Evolutionary conservation across 2,329 filamentous ascomycete species (phyloP).

Genomic region (Ascochyta clinopodiicola): DNA sequence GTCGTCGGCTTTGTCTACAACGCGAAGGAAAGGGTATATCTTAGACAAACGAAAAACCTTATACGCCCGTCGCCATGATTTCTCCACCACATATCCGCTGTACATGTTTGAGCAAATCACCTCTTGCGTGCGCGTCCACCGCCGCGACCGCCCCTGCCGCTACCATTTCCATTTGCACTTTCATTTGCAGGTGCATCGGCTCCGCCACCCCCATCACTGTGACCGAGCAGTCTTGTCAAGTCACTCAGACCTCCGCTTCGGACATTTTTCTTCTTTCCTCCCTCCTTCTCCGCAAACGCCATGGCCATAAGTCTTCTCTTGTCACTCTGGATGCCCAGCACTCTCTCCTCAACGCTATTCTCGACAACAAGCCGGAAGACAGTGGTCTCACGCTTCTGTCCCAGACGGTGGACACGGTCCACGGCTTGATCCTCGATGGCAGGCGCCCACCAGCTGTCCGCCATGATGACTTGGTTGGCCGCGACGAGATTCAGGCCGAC

Average conservation of each 20-base stretch:
- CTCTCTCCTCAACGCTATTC: constrained; percentile 78
- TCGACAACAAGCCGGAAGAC: constrained; percentile 86
- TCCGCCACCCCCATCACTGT: constrained; percentile 5
- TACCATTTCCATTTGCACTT: background rate
- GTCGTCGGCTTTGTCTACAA: too few relatives aligned
- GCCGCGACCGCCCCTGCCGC: background rate
- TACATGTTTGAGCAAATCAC: background rate
- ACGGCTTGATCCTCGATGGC: constrained; percentile 92
- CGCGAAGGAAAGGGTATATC: background rate
- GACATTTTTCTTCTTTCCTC: constrained; percentile 58
- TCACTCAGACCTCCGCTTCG: constrained; percentile 54
- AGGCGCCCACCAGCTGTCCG: constrained; percentile 88
- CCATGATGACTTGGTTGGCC: constrained; percentile 83
- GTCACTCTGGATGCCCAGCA: constrained; percentile 77
- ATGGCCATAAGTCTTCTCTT: constrained; percentile 80
- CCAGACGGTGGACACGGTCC: constrained; percentile 84
- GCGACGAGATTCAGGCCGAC: constrained; percentile 87
- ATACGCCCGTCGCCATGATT: background rate
- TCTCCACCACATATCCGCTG: background rate
- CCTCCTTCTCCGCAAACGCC: constrained; percentile 77
- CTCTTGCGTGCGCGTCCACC: background rate
- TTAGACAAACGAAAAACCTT: constrained; percentile 1
- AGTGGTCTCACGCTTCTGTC: constrained; percentile 78
- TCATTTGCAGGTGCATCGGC: background rate
- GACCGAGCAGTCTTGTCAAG: constrained; percentile 50